Base-by-base conservation (phyloP, 129 eudicot species). In the Gnaphalium uliginosum region DNA sequence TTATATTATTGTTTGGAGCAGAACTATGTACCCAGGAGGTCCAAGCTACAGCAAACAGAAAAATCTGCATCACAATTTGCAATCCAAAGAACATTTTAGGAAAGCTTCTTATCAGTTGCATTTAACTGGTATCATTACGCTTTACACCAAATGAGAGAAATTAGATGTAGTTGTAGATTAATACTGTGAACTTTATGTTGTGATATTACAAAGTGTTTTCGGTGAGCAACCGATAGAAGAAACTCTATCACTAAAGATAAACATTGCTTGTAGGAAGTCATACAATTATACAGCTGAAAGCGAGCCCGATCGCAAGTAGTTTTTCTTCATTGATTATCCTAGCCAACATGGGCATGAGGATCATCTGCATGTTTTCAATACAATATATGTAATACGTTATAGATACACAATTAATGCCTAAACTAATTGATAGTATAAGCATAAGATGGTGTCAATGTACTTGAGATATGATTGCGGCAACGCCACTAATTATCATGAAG, bases 11-110 rank as follows among this genome's bases (percentile, higher is more conserved):
- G 48, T 8, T 50, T 69, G 59, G 33, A 71, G 25, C 41, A 50
- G 15, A 72, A 56, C 14, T 23, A 81, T 58, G 62, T 89, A 92
- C 97, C 96, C 96, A 87, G 19, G 96, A 79, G 48, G 87, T 78
- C 97, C 97, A 92, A 14, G 97, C 97, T 58, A 89, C 60, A 78
- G 96, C 72, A 78, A 84, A 73, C 35, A 92, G 93, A 30, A 84
- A 68, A 75, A 89, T 87, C 97, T 92, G 93, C 86, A 78, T 48
- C 24, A 11, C 72, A 81, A 33, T 33, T 50, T 29, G 8, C 72
- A 81, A 43, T 46, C 48, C 65, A 68, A 17, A 25, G 23, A 71
- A 46, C 14, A 69, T 29, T 70, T 41, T 72, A 39, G 46, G 8
- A 35, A 72, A 18, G 14, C 19, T 35, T 39, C 8, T 67, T 21